These are phyloP conservation scores for Melaleuca alternifolia DNA, from an alignment of 345 rosid species.

Conservation along the genomic window DNA sequence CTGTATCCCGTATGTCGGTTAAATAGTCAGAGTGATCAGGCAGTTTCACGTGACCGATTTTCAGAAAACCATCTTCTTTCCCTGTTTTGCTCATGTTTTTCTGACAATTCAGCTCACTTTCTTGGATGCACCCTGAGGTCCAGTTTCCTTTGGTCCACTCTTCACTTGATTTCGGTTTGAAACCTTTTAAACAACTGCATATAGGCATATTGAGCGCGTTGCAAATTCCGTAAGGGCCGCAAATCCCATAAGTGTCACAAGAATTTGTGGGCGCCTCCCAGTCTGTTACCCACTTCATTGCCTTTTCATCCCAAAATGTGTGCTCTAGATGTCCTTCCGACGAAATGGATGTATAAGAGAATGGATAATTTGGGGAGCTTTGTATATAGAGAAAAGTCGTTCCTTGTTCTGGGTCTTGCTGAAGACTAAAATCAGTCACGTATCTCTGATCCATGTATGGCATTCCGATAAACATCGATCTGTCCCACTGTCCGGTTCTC, in stretches of 20 bases:
- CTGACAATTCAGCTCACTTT: not conserved
- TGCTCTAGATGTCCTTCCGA: slow-evolving; percentile 1
- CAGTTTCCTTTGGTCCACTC: slow-evolving; percentile 6
- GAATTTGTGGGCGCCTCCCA: slow-evolving; percentile 1
- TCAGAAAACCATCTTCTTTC: not conserved
- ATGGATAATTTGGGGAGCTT: not conserved
- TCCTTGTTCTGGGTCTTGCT: not conserved
- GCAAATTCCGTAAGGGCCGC: slow-evolving; percentile 11
- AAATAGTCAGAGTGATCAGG: not conserved
- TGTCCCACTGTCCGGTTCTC: slow-evolving; percentile 4
- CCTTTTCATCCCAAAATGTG: slow-evolving; percentile 4
- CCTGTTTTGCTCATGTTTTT: not conserved
- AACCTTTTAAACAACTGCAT: slow-evolving; percentile 23
- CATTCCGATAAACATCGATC: not conserved
- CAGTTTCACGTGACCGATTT: not conserved
- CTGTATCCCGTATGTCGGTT: not conserved
- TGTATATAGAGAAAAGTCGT: not conserved
- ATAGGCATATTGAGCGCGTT: not conserved
- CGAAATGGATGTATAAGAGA: slow-evolving; percentile 1
- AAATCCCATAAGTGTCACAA: slow-evolving; percentile 10
- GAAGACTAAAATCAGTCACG: not conserved
- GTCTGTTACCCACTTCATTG: not conserved
- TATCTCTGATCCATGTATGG: not conserved
- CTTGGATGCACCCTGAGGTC: slow-evolving; percentile 11
- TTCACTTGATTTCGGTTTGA: not conserved